Evolutionary conservation across 2,329 filamentous ascomycete species (phyloP).

Genomic region (Scolecobasidium constrictum): DNA sequence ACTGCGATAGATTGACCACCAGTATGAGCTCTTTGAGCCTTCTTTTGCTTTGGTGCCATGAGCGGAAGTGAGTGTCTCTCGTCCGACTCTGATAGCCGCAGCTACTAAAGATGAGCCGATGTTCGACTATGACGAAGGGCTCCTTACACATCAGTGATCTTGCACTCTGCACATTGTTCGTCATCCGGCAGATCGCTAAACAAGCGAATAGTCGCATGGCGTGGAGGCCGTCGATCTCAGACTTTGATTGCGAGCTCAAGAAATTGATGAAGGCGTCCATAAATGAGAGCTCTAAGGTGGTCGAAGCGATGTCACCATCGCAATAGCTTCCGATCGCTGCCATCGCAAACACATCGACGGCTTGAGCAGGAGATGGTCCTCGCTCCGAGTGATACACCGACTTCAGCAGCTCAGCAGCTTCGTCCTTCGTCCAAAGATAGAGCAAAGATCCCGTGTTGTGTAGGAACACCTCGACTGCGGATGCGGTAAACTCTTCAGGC

Average conservation of each 20-base stretch:
- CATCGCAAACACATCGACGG: constrained; percentile 13
- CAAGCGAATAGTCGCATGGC: constrained; percentile 1
- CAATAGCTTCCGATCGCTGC: constrained; percentile 12
- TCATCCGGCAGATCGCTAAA: background rate
- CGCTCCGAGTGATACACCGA: constrained; percentile 10
- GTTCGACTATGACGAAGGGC: too few species aligned
- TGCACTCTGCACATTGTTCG: background rate
- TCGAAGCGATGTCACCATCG: constrained; percentile 5
- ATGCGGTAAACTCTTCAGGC: background rate
- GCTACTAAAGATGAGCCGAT: too few species aligned
- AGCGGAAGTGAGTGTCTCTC: too few species aligned
- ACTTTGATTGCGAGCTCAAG: background rate
- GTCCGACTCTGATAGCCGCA: too few species aligned
- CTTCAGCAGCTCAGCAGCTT: constrained; percentile 9
- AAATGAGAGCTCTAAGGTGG: constrained; percentile 1
- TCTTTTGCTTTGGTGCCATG: too few species aligned
- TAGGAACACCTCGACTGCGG: constrained; percentile 11
- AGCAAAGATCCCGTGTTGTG: constrained; percentile 11
- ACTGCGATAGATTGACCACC: background rate
- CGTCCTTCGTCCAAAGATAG: constrained; percentile 11
- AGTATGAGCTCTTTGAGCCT: too few species aligned
- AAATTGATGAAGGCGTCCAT: background rate
- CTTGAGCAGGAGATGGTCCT: background rate
- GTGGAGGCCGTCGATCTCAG: too few species aligned
- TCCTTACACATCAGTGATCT: background rate